Evolutionary conservation across 2,329 filamentous ascomycete genomes (phyloP).

Genomic region (Aspergillus neotritici): DNA sequence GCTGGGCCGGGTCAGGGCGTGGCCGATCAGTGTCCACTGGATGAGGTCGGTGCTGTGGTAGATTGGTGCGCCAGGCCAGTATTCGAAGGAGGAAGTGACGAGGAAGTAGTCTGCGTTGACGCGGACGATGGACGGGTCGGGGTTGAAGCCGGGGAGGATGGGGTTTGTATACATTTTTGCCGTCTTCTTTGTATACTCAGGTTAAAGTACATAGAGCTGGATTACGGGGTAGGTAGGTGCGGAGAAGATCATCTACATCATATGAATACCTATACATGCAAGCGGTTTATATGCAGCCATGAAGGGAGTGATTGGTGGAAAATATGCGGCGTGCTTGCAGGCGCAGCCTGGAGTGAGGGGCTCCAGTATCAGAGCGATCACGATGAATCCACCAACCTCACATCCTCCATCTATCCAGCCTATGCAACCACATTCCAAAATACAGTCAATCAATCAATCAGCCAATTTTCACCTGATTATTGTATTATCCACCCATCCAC

Average conservation of each 20-base stretch:
- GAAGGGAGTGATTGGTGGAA: slow-evolving; percentile 1
- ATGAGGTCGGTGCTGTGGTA: slow-evolving; percentile 50
- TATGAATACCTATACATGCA: not conserved
- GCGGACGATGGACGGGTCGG: slow-evolving; percentile 54
- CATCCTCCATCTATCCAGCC: too few species aligned
- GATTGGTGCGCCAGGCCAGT: slow-evolving; percentile 57
- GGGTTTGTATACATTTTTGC: slow-evolving; percentile 38
- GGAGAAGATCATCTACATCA: too few species aligned
- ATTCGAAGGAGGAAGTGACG: slow-evolving; percentile 58
- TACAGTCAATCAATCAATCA: too few species aligned
- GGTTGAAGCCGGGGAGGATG: slow-evolving; percentile 56
- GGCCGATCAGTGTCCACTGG: slow-evolving; percentile 35
- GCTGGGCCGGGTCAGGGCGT: slow-evolving; percentile 28
- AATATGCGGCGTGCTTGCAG: not conserved
- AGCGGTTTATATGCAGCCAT: not conserved
- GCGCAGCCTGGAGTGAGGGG: too few species aligned
- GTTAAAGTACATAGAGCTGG: not conserved
- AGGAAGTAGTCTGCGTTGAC: slow-evolving; percentile 52
- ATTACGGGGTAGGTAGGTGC: too few species aligned
- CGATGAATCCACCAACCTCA: too few species aligned
- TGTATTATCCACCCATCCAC: too few species aligned
- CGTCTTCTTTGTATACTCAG: not conserved
- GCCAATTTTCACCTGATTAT: too few species aligned
- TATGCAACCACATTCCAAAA: too few species aligned
- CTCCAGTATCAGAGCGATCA: too few species aligned